Base-by-base conservation (phyloP, 192 early-diverging fungal genomes). In the Phycomyces blakesleeanus region DNA sequence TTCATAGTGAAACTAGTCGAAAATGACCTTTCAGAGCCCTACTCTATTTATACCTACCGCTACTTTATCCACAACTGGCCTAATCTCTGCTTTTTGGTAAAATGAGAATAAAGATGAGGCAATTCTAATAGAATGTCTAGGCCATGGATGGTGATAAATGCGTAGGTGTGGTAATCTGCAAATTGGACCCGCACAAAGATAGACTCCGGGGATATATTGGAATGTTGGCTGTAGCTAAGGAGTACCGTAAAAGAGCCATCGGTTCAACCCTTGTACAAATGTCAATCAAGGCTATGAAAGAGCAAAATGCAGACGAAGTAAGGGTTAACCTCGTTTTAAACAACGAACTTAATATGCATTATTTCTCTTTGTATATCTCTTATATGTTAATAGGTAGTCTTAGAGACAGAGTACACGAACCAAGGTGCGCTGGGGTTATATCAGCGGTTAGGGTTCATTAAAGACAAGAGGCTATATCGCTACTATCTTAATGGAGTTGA, bases 401-500 rank as follows among this genome's bases (percentile, higher is more conserved):
- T 99, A 24, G 97, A 99, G 68, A 92, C 97, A 0, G 97, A 97
- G 75, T 82, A 84, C 9, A 88, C 87, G 3, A 99, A 99, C 69
- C 61, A 51, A 57, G 91, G 85, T 0, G 95, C 97, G 1, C 74
- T 97, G 40, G 81, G 84, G 1, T 69, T 99, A 54, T 99, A 99
- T 60, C 87, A 94, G 74, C 79, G 83, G 4, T 73, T 99, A 25
- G 97, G 97, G 5, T 99, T 99, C 65, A 81, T 97, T 34, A 81
- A 89, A 42, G 95, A 99, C 49, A 99, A 99, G 74, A 67, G 94
- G 29, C 68, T 99, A 42, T 82, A 82, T 64, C 78, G 92, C 22
- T 99, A 99, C 66, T 99, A 99, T 68, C 71, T 99, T 57, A 93
- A 92, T 61, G 97, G 95, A 0, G 83, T 88, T 1, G 97, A 97